Evolutionary conservation across 345 rosid genomes (phyloP).

Genomic region (Iberis pinnata): DNA sequence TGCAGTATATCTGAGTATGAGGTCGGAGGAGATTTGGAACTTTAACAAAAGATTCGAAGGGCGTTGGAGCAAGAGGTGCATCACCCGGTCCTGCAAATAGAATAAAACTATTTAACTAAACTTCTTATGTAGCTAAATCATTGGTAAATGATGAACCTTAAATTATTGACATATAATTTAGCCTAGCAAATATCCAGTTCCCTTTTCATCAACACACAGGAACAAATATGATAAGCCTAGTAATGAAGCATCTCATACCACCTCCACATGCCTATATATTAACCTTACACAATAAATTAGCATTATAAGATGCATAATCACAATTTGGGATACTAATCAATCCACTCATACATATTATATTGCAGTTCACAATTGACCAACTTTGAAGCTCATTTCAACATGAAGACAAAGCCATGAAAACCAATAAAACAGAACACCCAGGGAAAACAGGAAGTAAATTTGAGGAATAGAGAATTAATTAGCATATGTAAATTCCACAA

Average conservation of each 20-base stretch:
- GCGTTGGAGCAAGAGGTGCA: constrained; percentile 83
- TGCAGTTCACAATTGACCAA: not conserved
- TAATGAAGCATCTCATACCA: not conserved
- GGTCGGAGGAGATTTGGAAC: constrained; percentile 91
- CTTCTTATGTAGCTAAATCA: not conserved
- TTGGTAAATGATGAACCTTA: not conserved
- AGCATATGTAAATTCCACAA: constrained; percentile 5
- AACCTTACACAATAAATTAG: constrained; percentile 3
- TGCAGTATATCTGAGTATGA: constrained; percentile 87
- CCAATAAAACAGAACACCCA: not conserved
- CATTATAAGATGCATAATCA: constrained; percentile 1
- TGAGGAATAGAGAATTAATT: not conserved
- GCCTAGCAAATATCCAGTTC: not conserved
- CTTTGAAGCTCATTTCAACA: constrained; percentile 4
- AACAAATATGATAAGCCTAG: not conserved
- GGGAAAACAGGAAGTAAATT: not conserved
- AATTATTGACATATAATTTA: not conserved
- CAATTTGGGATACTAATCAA: constrained; percentile 3
- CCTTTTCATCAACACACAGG: not conserved
- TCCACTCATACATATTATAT: not conserved
- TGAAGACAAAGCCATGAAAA: constrained; percentile 7
- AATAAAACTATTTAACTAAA: constrained; percentile 16
- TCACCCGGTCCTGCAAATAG: constrained; percentile 65
- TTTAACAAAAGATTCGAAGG: constrained; percentile 88
- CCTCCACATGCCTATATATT: not conserved